A percentile compares a stretch with the other conserved stretches of the same genome.
phyloP scores from a whole-genome alignment of 2,329 filamentous ascomycete genomes.

The Penicillium digitatum region DNA sequence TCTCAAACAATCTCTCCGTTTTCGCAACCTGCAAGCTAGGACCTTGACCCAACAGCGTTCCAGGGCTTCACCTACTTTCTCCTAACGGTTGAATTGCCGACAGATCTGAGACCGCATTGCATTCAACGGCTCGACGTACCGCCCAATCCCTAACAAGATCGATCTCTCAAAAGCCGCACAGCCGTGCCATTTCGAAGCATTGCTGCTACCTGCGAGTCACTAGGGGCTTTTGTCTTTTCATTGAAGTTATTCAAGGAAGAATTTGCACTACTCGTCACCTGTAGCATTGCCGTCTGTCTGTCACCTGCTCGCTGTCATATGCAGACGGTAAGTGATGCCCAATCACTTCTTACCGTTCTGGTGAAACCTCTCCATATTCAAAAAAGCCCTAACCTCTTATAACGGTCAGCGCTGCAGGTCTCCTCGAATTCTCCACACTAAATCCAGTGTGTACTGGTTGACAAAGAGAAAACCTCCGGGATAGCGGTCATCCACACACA shows the following conservation, averaged over 20 bases:
- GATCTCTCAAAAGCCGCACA: neutral
- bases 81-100: neutral
- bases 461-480: slow-evolving; percentile 10
- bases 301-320: neutral
- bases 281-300: neutral
- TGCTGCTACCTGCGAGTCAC: neutral
- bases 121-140: slow-evolving; percentile 14
- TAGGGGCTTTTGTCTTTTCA: too few relatives aligned
- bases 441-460: slow-evolving; percentile 16
- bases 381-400: slow-evolving; percentile 17
- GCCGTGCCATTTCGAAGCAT: neutral
- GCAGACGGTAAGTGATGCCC: slow-evolving; percentile 8
- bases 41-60: neutral
- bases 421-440: slow-evolving; percentile 18
- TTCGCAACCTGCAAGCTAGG: neutral
- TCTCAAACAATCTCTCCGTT: slow-evolving; percentile 4
- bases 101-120: slow-evolving; percentile 24
- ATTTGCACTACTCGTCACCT: neutral
- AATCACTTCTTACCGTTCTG: slow-evolving; percentile 6
- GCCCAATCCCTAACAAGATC: neutral
- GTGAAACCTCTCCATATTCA: slow-evolving; percentile 24
- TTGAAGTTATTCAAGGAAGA: neutral
- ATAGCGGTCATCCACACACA: slow-evolving; percentile 21
- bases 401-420: slow-evolving; percentile 26
- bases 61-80: neutral